Evolutionary conservation across 768 basidiomycete species (phyloP).

Genomic region (Pleurotus djamor): DNA sequence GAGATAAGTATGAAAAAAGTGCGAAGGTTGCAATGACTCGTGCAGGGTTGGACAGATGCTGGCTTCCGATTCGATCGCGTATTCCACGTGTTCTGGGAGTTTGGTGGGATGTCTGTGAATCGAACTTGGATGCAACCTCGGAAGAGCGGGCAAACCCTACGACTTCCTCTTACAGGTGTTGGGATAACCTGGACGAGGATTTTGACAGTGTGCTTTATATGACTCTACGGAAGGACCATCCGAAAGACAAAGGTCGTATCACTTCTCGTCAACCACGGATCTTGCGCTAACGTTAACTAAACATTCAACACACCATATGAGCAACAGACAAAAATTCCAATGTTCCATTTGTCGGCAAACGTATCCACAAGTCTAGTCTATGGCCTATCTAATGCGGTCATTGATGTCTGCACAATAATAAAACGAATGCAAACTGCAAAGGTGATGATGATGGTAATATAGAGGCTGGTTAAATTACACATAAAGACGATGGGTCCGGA

Average conservation of each 20-base stretch:
- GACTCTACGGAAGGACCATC: background rate
- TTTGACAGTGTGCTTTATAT: background rate
- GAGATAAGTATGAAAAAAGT: background rate
- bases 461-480: background rate
- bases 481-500: background rate
- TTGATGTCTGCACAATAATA: no score
- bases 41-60: background rate
- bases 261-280: background rate
- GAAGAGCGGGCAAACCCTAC: no score
- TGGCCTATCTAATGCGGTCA: no score
- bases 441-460: background rate
- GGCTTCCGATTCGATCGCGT: background rate
- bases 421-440: background rate
- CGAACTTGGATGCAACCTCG: no score
- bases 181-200: background rate
- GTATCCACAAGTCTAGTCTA: no score
- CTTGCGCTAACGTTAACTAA: background rate
- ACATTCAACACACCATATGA: no score
- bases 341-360: no score
- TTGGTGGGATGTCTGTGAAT: no score
- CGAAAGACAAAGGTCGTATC: background rate
- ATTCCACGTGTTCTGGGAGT: background rate
- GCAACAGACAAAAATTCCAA: no score
- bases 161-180: background rate
- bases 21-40: background rate